Percentiles rank a stretch among this genome's conserved stretches.
Evolutionary conservation across 2,329 filamentous ascomycete species (phyloP).

Genomic region (Niveomyces coronatus): DNA sequence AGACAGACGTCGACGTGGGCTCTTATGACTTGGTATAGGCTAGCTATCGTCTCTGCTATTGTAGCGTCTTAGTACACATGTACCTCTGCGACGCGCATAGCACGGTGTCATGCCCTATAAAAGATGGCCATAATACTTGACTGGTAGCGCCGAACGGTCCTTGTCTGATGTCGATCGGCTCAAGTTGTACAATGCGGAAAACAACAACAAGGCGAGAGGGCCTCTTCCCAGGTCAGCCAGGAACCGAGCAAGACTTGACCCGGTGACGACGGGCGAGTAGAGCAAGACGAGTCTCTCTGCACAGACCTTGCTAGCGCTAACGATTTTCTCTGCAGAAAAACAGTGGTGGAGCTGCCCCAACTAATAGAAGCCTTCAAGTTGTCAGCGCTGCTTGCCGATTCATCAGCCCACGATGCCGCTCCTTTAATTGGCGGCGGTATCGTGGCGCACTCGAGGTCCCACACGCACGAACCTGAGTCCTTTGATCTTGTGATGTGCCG

Average conservation of each 20-base stretch:
- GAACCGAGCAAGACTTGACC: too few relatives aligned
- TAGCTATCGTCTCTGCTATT: too few relatives aligned
- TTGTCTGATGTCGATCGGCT: too few relatives aligned
- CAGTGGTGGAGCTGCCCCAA: not conserved
- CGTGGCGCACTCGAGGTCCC: conserved; percentile 1
- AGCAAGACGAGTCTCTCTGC: too few relatives aligned
- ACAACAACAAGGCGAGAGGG: too few relatives aligned
- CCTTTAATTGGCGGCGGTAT: conserved; percentile 7
- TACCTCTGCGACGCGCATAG: too few relatives aligned
- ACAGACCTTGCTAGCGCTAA: too few relatives aligned
- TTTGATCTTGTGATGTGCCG: conserved; percentile 8
- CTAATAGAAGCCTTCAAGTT: conserved; percentile 9
- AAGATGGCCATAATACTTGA: too few relatives aligned
- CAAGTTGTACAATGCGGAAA: conserved; percentile 6
- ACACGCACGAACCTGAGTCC: conserved; percentile 3
- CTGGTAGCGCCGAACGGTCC: conserved; percentile 2
- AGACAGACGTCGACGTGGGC: conserved; percentile 5
- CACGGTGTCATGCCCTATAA: too few relatives aligned
- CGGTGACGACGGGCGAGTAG: too few relatives aligned
- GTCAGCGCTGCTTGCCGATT: conserved; percentile 7
- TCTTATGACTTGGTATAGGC: not conserved
- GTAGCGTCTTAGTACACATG: too few relatives aligned
- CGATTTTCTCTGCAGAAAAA: not conserved
- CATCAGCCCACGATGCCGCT: conserved; percentile 7
- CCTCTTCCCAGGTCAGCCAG: too few relatives aligned